These are phyloP conservation scores for Entoloma clypeatum DNA, from an alignment of 1,284 basidiomycete genomes.

Conservation along the genomic window DNA sequence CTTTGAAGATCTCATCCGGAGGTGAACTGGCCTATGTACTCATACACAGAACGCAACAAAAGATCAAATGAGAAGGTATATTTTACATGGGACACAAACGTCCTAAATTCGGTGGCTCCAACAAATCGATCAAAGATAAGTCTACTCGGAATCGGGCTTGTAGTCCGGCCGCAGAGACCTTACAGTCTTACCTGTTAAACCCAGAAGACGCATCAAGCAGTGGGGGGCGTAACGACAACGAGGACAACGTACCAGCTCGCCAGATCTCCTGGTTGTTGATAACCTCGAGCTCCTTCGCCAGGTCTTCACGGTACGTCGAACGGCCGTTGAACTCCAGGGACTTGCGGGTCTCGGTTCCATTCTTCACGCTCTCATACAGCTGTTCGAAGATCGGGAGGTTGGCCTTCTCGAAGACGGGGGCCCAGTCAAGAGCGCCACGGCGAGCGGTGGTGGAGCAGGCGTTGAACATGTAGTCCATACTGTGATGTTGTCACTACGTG, in stretches of 20 bases:
- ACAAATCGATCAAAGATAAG: not conserved
- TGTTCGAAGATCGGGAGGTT: conserved; percentile 92
- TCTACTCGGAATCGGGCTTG: conserved; percentile 52
- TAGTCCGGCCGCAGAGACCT: conserved; percentile 76
- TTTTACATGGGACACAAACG: not conserved
- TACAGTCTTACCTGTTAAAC: conserved; percentile 59
- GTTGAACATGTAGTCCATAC: conserved; percentile 99
- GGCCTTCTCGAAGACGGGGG: conserved; percentile 94
- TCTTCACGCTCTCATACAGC: conserved; percentile 91
- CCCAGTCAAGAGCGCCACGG: conserved; percentile 98
- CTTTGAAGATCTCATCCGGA: no score
- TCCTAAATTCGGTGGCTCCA: not conserved
- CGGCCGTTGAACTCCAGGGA: conserved; percentile 96
- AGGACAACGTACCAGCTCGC: conserved; percentile 70
- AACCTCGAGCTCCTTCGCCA: conserved; percentile 91
- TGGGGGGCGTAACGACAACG: not conserved
- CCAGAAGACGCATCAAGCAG: not conserved
- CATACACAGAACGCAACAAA: no score
- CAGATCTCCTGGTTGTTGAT: conserved; percentile 99
- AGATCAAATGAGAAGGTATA: no score
- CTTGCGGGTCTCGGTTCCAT: conserved; percentile 96
- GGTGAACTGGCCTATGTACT: no score
- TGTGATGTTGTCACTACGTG: conserved; percentile 27
- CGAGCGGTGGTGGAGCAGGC: conserved; percentile 99
- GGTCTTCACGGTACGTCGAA: conserved; percentile 90